Percentiles rank a stretch among this genome's conserved stretches.
Conservation (phyloP, 2,329 filamentous ascomycete species). For the Botrytis porri region DNA sequence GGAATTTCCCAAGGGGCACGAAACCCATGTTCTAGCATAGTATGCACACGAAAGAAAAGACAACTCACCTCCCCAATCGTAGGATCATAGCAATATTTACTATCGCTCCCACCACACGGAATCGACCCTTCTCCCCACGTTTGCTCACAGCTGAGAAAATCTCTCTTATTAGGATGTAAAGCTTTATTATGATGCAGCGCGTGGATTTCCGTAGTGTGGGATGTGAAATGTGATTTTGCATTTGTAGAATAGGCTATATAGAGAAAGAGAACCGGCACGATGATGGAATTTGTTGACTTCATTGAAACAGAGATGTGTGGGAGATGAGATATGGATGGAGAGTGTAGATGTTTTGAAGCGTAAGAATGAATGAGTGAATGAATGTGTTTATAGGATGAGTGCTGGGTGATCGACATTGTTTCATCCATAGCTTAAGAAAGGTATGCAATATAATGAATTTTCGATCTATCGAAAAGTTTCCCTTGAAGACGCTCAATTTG, state of each 20-base stretch:
- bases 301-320: neutral
- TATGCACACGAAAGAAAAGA: neutral
- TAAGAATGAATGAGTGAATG: no score
- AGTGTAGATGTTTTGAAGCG: neutral
- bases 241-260: neutral
- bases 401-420: neutral
- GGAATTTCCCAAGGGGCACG: neutral
- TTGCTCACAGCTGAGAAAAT: slow-evolving; percentile 24
- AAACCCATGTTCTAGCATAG: neutral
- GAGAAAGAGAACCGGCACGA: neutral
- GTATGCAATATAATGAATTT: slow-evolving; percentile 4
- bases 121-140: slow-evolving; percentile 25
- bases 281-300: neutral
- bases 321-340: neutral
- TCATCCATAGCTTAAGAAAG: neutral
- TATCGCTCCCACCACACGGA: slow-evolving; percentile 21
- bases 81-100: slow-evolving; percentile 30
- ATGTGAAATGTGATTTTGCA: neutral
- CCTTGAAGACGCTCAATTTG: neutral
- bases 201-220: neutral
- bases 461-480: neutral
- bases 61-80: slow-evolving; percentile 24
- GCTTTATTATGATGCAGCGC: neutral
- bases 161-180: slow-evolving; percentile 12
- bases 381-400: neutral